These are phyloP conservation scores for Pseudoscleropodium purum DNA, from an alignment of 225 moss, liverwort and hornwort genomes.

Conservation along the genomic window DNA sequence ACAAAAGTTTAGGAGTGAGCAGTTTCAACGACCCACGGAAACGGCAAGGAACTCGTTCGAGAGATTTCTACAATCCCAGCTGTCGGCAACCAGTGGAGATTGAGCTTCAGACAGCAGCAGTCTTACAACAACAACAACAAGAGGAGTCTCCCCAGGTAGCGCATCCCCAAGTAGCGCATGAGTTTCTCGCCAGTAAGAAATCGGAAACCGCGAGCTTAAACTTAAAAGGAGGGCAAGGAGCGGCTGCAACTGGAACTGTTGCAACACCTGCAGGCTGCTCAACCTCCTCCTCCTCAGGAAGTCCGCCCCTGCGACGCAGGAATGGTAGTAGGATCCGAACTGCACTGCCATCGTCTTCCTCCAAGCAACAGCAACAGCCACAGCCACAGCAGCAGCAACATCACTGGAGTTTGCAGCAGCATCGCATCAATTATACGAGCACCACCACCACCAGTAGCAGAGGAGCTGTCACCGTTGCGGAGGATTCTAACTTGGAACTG, in stretches of 20 bases:
- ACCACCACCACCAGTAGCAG: not conserved
- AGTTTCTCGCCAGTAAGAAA: not conserved
- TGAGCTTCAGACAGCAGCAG: not conserved
- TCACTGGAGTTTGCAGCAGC: not conserved
- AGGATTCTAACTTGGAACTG: not conserved
- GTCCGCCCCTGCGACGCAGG: not conserved
- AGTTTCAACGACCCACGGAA: not conserved
- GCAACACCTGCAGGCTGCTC: not conserved
- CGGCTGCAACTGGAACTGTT: not conserved
- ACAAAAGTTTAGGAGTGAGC: not conserved
- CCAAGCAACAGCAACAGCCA: not conserved
- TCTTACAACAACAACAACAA: not conserved
- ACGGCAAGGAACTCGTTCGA: not conserved
- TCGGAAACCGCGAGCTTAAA: not conserved
- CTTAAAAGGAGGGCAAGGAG: not conserved
- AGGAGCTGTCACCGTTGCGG: not conserved
- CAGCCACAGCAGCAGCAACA: not conserved
- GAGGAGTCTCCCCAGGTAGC: not conserved
- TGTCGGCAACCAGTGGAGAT: not conserved
- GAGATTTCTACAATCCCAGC: not conserved
- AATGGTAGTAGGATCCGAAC: not conserved
- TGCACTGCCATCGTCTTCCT: not conserved
- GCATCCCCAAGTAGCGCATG: not conserved
- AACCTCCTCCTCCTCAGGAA: not conserved
- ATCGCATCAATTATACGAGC: not conserved